A percentile compares a stretch with the other conserved stretches of the same genome.
Conservation (phyloP, 1,139 yeast species). For the Yamadazyma spencermartinsiae region DNA sequence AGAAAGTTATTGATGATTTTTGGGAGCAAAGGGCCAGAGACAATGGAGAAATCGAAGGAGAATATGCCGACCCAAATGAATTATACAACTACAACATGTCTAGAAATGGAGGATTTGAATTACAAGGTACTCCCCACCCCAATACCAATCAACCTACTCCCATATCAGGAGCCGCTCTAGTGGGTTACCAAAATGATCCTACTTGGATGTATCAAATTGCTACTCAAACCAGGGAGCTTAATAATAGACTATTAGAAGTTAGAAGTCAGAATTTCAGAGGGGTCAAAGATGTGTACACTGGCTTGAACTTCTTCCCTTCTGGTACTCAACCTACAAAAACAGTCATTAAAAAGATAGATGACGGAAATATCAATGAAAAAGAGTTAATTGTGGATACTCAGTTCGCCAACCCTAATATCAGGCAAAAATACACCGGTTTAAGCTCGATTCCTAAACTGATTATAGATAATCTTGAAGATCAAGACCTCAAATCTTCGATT, state of each 20-base stretch:
- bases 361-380: slow-evolving; percentile 8
- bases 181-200: slow-evolving; percentile 58
- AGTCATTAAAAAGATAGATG: slow-evolving; percentile 21
- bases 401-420: slow-evolving; percentile 44
- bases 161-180: slow-evolving; percentile 40
- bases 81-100: slow-evolving; percentile 24
- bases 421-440: slow-evolving; percentile 62
- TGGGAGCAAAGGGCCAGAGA: slow-evolving; percentile 74
- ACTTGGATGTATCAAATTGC: slow-evolving; percentile 92
- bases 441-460: slow-evolving; percentile 55
- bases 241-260: slow-evolving; percentile 59
- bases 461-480: slow-evolving; percentile 55
- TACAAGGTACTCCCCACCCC: slow-evolving; percentile 4
- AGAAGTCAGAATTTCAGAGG: slow-evolving; percentile 63
- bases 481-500: slow-evolving; percentile 60
- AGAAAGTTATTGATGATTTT: slow-evolving; percentile 82
- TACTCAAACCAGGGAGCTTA: slow-evolving; percentile 67
- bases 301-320: slow-evolving; percentile 69
- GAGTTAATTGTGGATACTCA: slow-evolving; percentile 44
- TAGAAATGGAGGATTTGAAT: slow-evolving; percentile 21
- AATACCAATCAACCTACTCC: slow-evolving; percentile 28
- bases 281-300: slow-evolving; percentile 79
- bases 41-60: slow-evolving; percentile 76
- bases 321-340: slow-evolving; percentile 68
- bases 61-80: slow-evolving; percentile 76